Evolutionary conservation across 257 asterid genomes (phyloP).

Genomic region (Sherardia arvensis): DNA sequence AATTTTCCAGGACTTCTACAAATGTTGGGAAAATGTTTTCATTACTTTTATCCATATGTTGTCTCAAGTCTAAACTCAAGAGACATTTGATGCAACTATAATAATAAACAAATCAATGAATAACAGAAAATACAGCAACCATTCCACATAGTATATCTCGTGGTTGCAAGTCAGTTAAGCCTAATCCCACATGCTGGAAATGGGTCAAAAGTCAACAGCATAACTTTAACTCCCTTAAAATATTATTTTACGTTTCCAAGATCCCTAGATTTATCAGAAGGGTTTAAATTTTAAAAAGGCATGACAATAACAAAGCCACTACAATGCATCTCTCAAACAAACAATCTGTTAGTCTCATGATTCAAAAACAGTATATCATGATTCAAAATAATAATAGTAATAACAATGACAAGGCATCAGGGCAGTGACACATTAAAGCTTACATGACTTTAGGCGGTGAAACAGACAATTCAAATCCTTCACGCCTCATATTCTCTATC

Average conservation of each 20-base stretch:
- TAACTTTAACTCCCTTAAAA: neutral
- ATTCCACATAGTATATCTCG: neutral
- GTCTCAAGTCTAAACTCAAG: neutral
- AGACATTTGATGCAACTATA: neutral
- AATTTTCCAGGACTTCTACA: neutral
- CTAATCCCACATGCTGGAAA: neutral
- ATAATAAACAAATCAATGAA: neutral
- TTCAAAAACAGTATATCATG: no score
- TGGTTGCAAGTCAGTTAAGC: neutral
- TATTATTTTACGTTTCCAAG: neutral
- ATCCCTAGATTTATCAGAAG: neutral
- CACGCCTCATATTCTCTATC: slow-evolving; percentile 99
- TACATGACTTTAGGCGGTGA: slow-evolving; percentile 99
- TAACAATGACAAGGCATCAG: neutral
- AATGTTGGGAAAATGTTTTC: no score
- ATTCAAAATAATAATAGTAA: neutral
- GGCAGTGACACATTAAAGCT: slow-evolving; percentile 25
- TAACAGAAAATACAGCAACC: neutral
- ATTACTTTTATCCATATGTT: neutral
- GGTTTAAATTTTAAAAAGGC: neutral
- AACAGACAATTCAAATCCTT: slow-evolving; percentile 91
- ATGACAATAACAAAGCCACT: neutral
- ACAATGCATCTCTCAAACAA: neutral
- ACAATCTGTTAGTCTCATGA: no score
- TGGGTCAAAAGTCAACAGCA: neutral